phyloP scores from a whole-genome alignment of 441 rosid genomes.

The Erodium moschatum region DNA sequence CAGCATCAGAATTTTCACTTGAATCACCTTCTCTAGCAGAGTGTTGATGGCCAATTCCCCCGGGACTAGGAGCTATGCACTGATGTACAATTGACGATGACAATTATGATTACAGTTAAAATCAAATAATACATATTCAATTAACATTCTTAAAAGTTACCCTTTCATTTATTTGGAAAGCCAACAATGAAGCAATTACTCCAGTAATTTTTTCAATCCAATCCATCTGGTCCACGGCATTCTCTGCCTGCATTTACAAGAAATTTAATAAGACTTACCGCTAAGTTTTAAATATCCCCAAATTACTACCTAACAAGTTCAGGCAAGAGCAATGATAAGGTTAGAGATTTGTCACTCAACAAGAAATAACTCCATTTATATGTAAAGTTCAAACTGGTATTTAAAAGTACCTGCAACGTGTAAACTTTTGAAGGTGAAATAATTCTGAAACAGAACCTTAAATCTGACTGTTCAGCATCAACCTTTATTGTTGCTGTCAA shows the following conservation, averaged over 20 bases:
- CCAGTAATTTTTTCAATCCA: slow-evolving; percentile 99
- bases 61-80: slow-evolving; percentile 67
- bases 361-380: neutral
- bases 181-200: slow-evolving; percentile 92
- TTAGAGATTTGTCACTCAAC: neutral
- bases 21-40: slow-evolving; percentile 97
- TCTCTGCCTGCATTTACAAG: slow-evolving; percentile 98
- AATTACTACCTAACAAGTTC: neutral
- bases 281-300: slow-evolving; percentile 6
- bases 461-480: slow-evolving; percentile 93
- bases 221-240: slow-evolving; percentile 95
- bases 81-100: slow-evolving; percentile 32
- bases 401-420: slow-evolving; percentile 73
- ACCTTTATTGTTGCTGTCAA: slow-evolving; percentile 95
- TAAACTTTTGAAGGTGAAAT: slow-evolving; percentile 95
- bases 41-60: slow-evolving; percentile 90
- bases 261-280: slow-evolving; percentile 30
- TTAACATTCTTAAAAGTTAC: slow-evolving; percentile 30
- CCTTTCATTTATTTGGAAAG: slow-evolving; percentile 89
- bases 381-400: slow-evolving; percentile 11
- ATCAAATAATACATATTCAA: slow-evolving; percentile 12
- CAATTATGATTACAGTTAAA: slow-evolving; percentile 21
- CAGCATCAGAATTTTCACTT: slow-evolving; percentile 87
- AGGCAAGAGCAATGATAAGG: neutral
- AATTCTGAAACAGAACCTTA: slow-evolving; percentile 96